Evolutionary conservation across 2,329 filamentous ascomycete species (phyloP).

Genomic region (Aspergillus oerlinghausenensis): DNA sequence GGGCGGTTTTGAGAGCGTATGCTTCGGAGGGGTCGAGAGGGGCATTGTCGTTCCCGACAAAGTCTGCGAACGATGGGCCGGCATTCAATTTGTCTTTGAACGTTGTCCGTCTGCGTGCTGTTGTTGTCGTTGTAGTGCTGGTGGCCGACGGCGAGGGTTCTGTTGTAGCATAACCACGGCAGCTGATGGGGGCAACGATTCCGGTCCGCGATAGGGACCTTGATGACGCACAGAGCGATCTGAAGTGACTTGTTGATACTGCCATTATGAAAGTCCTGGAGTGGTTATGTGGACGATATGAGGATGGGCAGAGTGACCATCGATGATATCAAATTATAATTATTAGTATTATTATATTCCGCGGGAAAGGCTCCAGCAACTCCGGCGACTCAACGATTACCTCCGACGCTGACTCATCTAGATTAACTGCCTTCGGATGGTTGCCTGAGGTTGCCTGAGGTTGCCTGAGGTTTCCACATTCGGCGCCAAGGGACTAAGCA

Average conservation of each 20-base stretch:
- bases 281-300: slow-evolving; percentile 5
- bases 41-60: slow-evolving; percentile 46
- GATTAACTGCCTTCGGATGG: too few species aligned
- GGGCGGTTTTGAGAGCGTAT: slow-evolving; percentile 57
- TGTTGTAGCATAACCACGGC: slow-evolving; percentile 38
- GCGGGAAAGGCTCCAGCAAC: not conserved
- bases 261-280: slow-evolving; percentile 26
- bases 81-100: slow-evolving; percentile 62
- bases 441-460: not conserved
- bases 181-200: slow-evolving; percentile 13
- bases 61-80: slow-evolving; percentile 62
- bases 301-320: slow-evolving; percentile 20
- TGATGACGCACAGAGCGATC: slow-evolving; percentile 28
- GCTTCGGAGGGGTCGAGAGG: slow-evolving; percentile 47
- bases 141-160: slow-evolving; percentile 30
- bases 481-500: not conserved
- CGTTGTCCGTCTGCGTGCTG: slow-evolving; percentile 51
- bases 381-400: not conserved
- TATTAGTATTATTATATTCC: not conserved
- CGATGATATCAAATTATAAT: not conserved
- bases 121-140: slow-evolving; percentile 39
- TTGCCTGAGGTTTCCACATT: not conserved
- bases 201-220: slow-evolving; percentile 15
- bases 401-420: not conserved
- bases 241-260: slow-evolving; percentile 27